Evolutionary conservation across 331 rosid species (phyloP), one percentile per base, ranked within the genome.

Genomic region (Pyrus hybrid): DNA sequence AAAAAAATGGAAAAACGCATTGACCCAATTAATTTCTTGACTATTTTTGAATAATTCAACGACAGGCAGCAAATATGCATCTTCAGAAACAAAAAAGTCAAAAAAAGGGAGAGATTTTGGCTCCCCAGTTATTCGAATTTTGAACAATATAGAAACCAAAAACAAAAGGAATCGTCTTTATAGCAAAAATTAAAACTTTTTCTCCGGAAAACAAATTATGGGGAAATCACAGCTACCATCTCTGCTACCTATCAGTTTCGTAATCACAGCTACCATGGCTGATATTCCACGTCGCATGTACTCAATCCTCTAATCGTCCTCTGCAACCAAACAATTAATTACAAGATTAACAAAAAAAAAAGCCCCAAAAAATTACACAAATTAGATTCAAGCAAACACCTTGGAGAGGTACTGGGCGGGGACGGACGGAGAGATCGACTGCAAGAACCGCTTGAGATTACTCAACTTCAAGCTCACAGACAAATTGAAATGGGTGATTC

Each of bases 261-360:
- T 78, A 80, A 63, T 91, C 98, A 85, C 92, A 82, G 84, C 97
- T 89, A 71, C 89, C 90, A 88, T 8, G 97, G 98, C 80, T 77
- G 90, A 79, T 6, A 76, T 64, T 88, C 92, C 80, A 4, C 82
- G 76, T 82, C 86, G 47, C 89, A 70, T 57, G 78, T 69, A 81
- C 83, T 71, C 33, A 83, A 73, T 23, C 84, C 87, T 70, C 89
- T 85, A 75, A 72, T 69, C 70, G 83, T 77, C 76, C 81, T 89
- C 98, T 93, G 86, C 87, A 68, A 79, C 57, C 47, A 79, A 73
- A 13, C 26, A 78, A 23, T 28, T 18, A 71, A 17, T 58, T 23
- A 43, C 12, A 70, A 56, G 37, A 41, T 21, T 53, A 5, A 77
- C 47, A n/a, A n/a, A n/a, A n/a, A n/a, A n/a, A n/a, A n/a, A n/a